Base-by-base conservation (phyloP, 257 asterid species). In the Solanum virginianum region DNA sequence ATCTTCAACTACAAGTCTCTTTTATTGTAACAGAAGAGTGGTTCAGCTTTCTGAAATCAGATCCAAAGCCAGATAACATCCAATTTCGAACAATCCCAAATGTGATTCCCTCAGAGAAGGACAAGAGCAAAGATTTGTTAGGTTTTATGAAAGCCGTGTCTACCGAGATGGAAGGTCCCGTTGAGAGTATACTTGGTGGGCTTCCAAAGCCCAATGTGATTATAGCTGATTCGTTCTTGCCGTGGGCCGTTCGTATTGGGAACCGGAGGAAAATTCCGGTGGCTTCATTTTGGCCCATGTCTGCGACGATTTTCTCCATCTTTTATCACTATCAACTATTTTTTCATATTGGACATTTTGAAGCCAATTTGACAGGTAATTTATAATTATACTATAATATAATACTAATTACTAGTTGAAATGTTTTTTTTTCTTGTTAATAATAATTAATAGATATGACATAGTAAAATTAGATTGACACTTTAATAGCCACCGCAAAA, bases 221-320 rank as follows among this genome's bases (percentile, higher is more conserved):
- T 0, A 71, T 94, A 0, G 92, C 93, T 0, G 98, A 94, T 47
- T 82, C 91, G 20, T 87, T 91, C 16, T 7, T 94, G 89, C 63
- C 83, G 36, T 94, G 98, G 95, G 92, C 92, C 15, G 81, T 92
- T n/a, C 88, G 88, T 43, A 55, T 91, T 17, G 98, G 95, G 26
- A 84, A 88, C 3, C 88, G 91, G 89, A 90, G 91, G 88, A 89
- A 91, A 86, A 91, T 94, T 84, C 94, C 94, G 81, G 97, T 94
- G 86, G 98, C 97, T n/a, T 91, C 94, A 8, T 84, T 92, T 20
- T 94, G 98, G 98, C 83, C 97, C 32, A 91, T 89, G 92, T 94
- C 98, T 41, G 92, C 92, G 1, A 85, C 93, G 5, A 91, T 89
- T 20, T 93, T 94, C 85, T 87, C 94, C 2, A 53, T 89, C 1